phyloP scores from a whole-genome alignment of 306 rosid genomes.

The Ormosia emarginata region DNA sequence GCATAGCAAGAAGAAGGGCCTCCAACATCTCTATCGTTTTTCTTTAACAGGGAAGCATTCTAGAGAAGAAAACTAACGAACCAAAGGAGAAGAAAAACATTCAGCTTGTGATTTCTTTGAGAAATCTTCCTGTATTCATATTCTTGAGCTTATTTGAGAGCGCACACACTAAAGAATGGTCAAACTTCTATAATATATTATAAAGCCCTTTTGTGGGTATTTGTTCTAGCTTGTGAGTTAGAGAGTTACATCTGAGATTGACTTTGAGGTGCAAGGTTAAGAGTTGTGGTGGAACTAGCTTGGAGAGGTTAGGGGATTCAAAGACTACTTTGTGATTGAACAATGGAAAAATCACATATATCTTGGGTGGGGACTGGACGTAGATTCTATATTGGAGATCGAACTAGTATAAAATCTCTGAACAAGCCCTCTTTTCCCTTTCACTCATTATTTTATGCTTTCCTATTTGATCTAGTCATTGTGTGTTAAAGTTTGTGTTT shows the following conservation, averaged over 20 bases:
- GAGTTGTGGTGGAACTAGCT: not conserved
- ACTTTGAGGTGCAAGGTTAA: not conserved
- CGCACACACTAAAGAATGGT: not conserved
- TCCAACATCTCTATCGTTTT: not conserved
- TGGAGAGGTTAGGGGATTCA: not conserved
- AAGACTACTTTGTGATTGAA: not conserved
- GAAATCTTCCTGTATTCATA: not conserved
- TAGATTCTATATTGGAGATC: not conserved
- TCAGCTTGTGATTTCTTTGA: too few species aligned
- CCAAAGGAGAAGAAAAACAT: not conserved
- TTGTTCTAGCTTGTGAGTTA: not conserved
- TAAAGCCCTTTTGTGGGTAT: not conserved
- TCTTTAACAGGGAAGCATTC: not conserved
- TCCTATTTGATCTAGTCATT: not conserved
- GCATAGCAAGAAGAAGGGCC: not conserved
- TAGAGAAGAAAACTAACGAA: not conserved
- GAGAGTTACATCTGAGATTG: not conserved
- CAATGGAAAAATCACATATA: not conserved
- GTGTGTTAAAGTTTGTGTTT: not conserved
- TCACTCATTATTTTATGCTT: not conserved
- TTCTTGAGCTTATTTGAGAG: not conserved
- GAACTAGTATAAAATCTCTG: not conserved
- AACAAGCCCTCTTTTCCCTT: not conserved
- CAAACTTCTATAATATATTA: not conserved
- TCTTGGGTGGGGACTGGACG: not conserved